Base-by-base conservation (phyloP, 768 basidiomycete species). In the Hebeloma cylindrosporum region DNA sequence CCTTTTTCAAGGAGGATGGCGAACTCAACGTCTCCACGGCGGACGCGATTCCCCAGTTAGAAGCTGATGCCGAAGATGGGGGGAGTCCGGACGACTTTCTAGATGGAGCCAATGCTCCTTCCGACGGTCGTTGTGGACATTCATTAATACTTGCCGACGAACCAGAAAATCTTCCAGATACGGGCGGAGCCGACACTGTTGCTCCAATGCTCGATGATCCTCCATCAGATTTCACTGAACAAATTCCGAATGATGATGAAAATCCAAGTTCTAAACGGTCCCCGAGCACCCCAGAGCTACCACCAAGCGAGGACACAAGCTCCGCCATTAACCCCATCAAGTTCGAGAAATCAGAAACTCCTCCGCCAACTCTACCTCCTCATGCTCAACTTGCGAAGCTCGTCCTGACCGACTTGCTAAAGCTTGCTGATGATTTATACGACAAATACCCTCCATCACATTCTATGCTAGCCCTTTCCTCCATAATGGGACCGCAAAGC, bases 401-500 rank as follows among this genome's bases (percentile, higher is more conserved):
- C 13, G 67, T 72, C 3, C 71, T 83, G 34, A 64, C 77, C 4
- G 56, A 69, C 18, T 72, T 88, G 21, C 73, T 90, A 16, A 59
- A 58, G 4, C 70, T 70, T 20, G 73, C 88, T 1, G 85, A 88
- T 53, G 70, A 64, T 6, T 77, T 91, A 9, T 78, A 75, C 37
- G 51, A 59, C n/a, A 52, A 58, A 14, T 84, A 75, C 60, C 85
- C 87, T 3, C 84, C 85, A 2, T 67, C 73, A 1, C 74, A 84
- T 40, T 74, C 81, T 7, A 67, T 61, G 0, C 66, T 91, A 9
- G 59, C 52, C 3, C 66, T 88, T 11, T 64, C 73, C 5, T 66
- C 70, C 21, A 86, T 86, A 36, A 80, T 92, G 76, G 89, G 89
- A 7, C 86, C 85, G 1, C 81, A 85, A 54, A 89, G 86, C 56